Percentiles rank a stretch among this genome's conserved stretches.
Evolutionary conservation across 2,329 filamentous ascomycete genomes (phyloP).

Genomic region (Monosporascus sp.): DNA sequence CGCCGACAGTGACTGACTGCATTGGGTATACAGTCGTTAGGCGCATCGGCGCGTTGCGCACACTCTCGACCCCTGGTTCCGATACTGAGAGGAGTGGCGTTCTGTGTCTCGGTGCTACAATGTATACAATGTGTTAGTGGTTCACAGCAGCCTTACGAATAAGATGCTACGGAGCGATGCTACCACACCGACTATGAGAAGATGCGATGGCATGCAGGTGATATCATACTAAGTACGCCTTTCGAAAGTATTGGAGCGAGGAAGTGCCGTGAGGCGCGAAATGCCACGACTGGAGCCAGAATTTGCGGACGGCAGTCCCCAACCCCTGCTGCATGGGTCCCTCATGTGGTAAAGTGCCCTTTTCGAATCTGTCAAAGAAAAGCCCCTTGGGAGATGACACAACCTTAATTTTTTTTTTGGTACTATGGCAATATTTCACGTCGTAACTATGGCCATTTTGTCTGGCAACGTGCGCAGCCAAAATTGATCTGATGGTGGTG

Average conservation of each 20-base stretch:
- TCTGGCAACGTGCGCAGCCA: too few species aligned
- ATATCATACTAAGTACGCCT: background rate
- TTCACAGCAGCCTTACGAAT: background rate
- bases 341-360: too few species aligned
- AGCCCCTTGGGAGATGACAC: too few species aligned
- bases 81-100: too few species aligned
- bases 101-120: background rate
- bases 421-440: too few species aligned
- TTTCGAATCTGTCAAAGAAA: too few species aligned
- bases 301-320: too few species aligned
- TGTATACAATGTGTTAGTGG: background rate
- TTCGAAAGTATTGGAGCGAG: slow-evolving; percentile 20
- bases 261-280: slow-evolving; percentile 19
- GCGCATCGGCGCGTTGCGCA: background rate
- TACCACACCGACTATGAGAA: background rate
- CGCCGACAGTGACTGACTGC: background rate
- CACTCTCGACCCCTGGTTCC: too few species aligned
- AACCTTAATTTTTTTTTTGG: too few species aligned
- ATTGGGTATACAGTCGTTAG: background rate
- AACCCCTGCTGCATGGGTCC: too few species aligned
- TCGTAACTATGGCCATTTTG: too few species aligned
- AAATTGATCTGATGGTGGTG: too few species aligned
- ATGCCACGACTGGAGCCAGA: background rate
- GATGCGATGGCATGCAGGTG: background rate
- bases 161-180: background rate